These are phyloP conservation scores for Cotoneaster glaucophyllus DNA, from an alignment of 306 rosid genomes.

Conservation along the genomic window DNA sequence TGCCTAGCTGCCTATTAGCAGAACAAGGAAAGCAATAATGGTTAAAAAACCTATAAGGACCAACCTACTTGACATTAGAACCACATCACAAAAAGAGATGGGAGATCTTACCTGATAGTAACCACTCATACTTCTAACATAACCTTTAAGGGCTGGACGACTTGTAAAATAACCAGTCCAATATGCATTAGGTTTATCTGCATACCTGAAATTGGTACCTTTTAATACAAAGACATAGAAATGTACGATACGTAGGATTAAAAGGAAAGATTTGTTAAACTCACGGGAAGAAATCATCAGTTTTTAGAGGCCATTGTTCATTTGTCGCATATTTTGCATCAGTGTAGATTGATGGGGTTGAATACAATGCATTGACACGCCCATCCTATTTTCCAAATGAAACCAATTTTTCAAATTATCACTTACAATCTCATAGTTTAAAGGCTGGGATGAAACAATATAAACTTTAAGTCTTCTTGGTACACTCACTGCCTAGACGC, in stretches of 20 bases:
- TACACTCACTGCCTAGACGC: not conserved
- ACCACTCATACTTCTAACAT: slow-evolving; percentile 66
- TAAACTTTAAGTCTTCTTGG: not conserved
- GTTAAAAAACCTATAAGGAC: not conserved
- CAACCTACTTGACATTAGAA: not conserved
- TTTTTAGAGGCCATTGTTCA: slow-evolving; percentile 79
- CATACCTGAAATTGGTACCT: slow-evolving; percentile 52
- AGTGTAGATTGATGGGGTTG: slow-evolving; percentile 84
- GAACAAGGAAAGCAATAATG: slow-evolving; percentile 16
- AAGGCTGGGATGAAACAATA: not conserved
- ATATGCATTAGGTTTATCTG: slow-evolving; percentile 69
- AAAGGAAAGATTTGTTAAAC: slow-evolving; percentile 23
- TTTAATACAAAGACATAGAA: not conserved
- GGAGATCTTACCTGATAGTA: slow-evolving; percentile 65
- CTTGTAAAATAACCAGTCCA: slow-evolving; percentile 98
- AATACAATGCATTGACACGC: slow-evolving; percentile 78
- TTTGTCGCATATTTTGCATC: slow-evolving; percentile 74
- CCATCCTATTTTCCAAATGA: slow-evolving; percentile 52
- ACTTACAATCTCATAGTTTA: not conserved
- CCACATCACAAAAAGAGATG: not conserved
- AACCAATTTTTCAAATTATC: not conserved
- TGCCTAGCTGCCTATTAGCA: slow-evolving; percentile 75
- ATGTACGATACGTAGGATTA: not conserved
- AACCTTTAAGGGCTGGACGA: slow-evolving; percentile 77
- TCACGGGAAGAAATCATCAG: slow-evolving; percentile 87